phyloP scores from a whole-genome alignment of 2,329 filamentous ascomycete species.

The Pestalotiopsis sp. region DNA sequence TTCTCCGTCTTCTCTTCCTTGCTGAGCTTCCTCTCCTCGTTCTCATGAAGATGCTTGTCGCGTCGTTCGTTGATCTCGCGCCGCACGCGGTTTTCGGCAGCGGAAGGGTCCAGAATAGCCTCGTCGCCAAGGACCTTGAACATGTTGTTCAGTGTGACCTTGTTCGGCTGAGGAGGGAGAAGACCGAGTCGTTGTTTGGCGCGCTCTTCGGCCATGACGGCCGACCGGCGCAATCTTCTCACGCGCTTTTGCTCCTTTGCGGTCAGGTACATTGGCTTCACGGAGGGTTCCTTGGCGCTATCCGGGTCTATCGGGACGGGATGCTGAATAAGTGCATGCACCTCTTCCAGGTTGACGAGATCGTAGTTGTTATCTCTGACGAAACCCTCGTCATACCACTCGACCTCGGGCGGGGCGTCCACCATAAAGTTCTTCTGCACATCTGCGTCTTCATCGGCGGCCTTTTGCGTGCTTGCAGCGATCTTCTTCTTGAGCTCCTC shows the following conservation, averaged over 20 bases:
- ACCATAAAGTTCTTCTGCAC: slow-evolving; percentile 89
- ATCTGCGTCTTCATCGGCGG: slow-evolving; percentile 88
- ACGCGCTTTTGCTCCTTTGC: slow-evolving; percentile 89
- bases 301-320: slow-evolving; percentile 90
- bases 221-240: slow-evolving; percentile 86
- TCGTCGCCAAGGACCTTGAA: slow-evolving; percentile 96
- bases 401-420: slow-evolving; percentile 80
- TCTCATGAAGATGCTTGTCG: slow-evolving; percentile 74
- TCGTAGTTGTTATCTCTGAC: slow-evolving; percentile 77
- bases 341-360: slow-evolving; percentile 71
- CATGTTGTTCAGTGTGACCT: slow-evolving; percentile 95
- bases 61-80: slow-evolving; percentile 87
- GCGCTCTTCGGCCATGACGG: slow-evolving; percentile 92
- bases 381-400: slow-evolving; percentile 97
- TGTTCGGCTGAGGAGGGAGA: slow-evolving; percentile 86
- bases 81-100: slow-evolving; percentile 93
- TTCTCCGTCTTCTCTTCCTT: slow-evolving; percentile 89
- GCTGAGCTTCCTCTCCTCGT: slow-evolving; percentile 84
- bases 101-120: slow-evolving; percentile 92
- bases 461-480: slow-evolving; percentile 82
- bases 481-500: slow-evolving; percentile 96
- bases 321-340: slow-evolving; percentile 92
- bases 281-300: slow-evolving; percentile 69
- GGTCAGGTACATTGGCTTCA: slow-evolving; percentile 92
- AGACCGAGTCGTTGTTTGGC: slow-evolving; percentile 93